Evolutionary conservation across 768 basidiomycete species (phyloP), one percentile per base, ranked within the genome.

Genomic region (Roridomyces roridus): DNA sequence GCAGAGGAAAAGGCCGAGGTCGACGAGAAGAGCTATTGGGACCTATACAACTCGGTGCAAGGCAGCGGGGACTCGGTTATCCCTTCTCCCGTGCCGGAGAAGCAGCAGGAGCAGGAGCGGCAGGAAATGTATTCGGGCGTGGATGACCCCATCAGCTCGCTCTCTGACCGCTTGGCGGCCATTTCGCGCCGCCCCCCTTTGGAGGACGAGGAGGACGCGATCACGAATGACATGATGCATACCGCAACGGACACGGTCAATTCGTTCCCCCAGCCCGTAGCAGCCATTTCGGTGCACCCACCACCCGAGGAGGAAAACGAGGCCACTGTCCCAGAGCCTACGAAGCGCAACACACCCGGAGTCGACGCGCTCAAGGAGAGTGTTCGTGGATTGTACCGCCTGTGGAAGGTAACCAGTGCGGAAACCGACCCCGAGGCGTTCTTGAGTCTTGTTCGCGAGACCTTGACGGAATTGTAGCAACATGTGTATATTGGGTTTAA

Each of bases 21-120:
- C 43, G 55, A 61, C 24, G 65, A 64, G 23, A 62, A 65, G 1
- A 68, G 67, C 31, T 85, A 85, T 57, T 85, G 83, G 84, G 82
- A 81, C 24, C 75, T 71, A 46, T 85, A 85, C 62, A 51, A 37
- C 59, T 49, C 51, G 3, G 58, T 59, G 5, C 47, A 54, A 78
- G 82, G 82, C 50, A 78, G 82, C n/a, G 82, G 79, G 3, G 82
- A 84, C 63, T 84, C 82, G 23, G 82, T 79, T 14, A 59, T 80
- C 6, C 82, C 82, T 2, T 83, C 82, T 1, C 82, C 82, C n/a
- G 57, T 41, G 6, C 55, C 59, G 20, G 64, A 65, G 57, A 65
- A 59, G 24, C 57, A 58, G 18, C 39, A 28, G 12, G 44, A 65
- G 57, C 62, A 59, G 24, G 53, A 58, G 23, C 39, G 29, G n/a